Percentiles rank a stretch among this genome's conserved stretches.
phyloP scores from a whole-genome alignment of 345 rosid genomes.

The Citropsis articulata region DNA sequence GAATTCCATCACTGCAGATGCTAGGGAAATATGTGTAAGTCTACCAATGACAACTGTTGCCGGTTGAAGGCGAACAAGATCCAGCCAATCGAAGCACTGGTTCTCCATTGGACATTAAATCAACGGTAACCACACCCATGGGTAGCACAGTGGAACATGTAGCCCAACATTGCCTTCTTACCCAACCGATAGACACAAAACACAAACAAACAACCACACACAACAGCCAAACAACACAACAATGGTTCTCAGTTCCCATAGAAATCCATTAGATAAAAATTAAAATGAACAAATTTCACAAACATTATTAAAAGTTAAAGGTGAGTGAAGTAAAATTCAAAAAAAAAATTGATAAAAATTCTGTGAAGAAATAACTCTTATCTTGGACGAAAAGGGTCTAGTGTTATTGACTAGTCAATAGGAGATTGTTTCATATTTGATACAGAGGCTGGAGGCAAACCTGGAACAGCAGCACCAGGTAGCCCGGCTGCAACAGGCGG shows the following conservation, averaged over 20 bases:
- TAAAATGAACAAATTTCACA: slow-evolving; percentile 4
- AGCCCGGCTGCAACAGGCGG: slow-evolving; percentile 15
- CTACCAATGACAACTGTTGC: slow-evolving; percentile 29
- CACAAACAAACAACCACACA: slow-evolving; percentile 30
- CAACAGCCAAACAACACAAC: slow-evolving; percentile 31
- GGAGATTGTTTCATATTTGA: neutral
- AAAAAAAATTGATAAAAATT: neutral
- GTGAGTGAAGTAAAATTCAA: neutral
- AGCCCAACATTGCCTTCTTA: slow-evolving; percentile 35
- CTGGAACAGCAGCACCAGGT: slow-evolving; percentile 18
- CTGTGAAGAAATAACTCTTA: neutral
- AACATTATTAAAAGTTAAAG: neutral
- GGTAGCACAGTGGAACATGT: slow-evolving; percentile 28
- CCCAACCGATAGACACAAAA: slow-evolving; percentile 27
- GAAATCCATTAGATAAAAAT: slow-evolving; percentile 20
- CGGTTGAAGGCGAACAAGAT: slow-evolving; percentile 25
- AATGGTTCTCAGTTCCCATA: slow-evolving; percentile 25
- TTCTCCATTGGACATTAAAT: slow-evolving; percentile 23
- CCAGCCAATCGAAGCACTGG: slow-evolving; percentile 21
- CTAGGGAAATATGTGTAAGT: slow-evolving; percentile 24
- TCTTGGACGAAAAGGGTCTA: neutral
- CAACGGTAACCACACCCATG: slow-evolving; percentile 21
- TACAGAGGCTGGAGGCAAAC: slow-evolving; percentile 14
- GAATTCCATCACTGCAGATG: slow-evolving; percentile 27
- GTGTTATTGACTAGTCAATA: neutral